Base-by-base conservation (phyloP, 139 green algal genomes). In the Tetraselmis chui region DNA sequence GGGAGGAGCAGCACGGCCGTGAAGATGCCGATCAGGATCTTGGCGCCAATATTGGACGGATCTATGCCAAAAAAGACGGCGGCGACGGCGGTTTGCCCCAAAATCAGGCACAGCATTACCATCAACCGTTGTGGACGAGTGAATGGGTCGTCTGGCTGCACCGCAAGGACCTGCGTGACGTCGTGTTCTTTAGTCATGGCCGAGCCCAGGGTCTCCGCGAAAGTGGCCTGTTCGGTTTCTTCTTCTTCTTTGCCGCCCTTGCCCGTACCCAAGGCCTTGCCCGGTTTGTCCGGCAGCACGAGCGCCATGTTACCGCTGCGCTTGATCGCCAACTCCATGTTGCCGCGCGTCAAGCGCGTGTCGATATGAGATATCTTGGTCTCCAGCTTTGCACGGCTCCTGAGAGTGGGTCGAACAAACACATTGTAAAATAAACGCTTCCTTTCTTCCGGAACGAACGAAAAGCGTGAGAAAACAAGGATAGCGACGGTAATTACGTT, bases 61-160 rank as follows among this genome's bases (percentile, higher is more conserved):
- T 87, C 67, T 28, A 84, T 59, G 58, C 84, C 84, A 67, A 87
- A 87, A 80, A 87, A 87, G 2, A 87, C 58, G 2, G 84, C 84
- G 1, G 32, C 32, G 58, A 81, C 31, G 30, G 84, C 84, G 32
- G 84, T 76, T 25, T 87, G 76, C 18, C 80, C 84, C 5, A 87
- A 76, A 28, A 87, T 76, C 23, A 87, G 26, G 74, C 59, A 82
- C 18, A 84, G 45, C n/a, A 87, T 25, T 23, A 84, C 75, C 74
- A 79, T 82, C 25, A 87, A 32, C 25, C 84, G 80, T 80, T 87
- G 84, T 24, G 84, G 84, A 27, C 84, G 80, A 2, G 84, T 87
- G 80, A 79, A 87, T 2, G 59, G 59, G 79, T 84, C 79, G 22
- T 30, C 31, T 1, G 84, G 80, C 80, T 78, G n/a, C 31, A 84